Percentiles rank a stretch among this genome's conserved stretches.
phyloP scores from a whole-genome alignment of 352 stramenopile genomes.

The Globisporangium parvum region DNA sequence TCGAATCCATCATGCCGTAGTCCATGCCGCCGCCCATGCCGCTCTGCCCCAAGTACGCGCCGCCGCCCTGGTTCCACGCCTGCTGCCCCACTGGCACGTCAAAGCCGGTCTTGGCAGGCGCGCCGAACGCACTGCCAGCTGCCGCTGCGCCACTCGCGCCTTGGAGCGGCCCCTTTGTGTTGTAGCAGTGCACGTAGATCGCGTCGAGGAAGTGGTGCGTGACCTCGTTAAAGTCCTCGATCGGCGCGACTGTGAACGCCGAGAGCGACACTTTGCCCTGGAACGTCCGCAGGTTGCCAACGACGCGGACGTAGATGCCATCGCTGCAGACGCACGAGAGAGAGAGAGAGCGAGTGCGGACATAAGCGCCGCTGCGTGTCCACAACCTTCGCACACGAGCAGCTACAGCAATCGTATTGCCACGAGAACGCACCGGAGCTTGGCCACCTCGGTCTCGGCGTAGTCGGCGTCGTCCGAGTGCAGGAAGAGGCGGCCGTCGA shows the following conservation, averaged over 20 bases:
- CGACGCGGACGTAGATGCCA: constrained; percentile 85
- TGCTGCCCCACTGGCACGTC: constrained; percentile 18
- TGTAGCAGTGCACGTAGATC: constrained; percentile 89
- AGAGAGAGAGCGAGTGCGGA: neutral
- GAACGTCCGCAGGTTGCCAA: constrained; percentile 91
- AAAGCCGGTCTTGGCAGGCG: constrained; percentile 33
- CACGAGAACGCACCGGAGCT: constrained; percentile 28
- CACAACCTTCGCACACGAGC: neutral
- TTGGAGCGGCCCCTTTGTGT: constrained; percentile 56
- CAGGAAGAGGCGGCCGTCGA: constrained; percentile 91
- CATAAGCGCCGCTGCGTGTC: neutral
- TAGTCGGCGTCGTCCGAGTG: constrained; percentile 81
- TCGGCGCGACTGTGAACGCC: constrained; percentile 77
- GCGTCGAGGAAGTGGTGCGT: constrained; percentile 94
- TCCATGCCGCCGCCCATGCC: constrained; percentile 33
- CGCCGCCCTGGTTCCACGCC: constrained; percentile 21
- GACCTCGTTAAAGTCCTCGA: constrained; percentile 92
- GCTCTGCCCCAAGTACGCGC: constrained; percentile 21
- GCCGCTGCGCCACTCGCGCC: constrained; percentile 18
- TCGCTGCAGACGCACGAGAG: constrained; percentile 27
- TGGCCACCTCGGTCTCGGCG: constrained; percentile 48
- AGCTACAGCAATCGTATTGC: neutral
- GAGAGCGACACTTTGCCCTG: constrained; percentile 85
- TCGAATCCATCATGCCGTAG: constrained; percentile 64
- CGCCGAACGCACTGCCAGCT: constrained; percentile 17